Evolutionary conservation across 1,284 basidiomycete genomes (phyloP), one percentile per base, ranked within the genome.

Genomic region (Apiotrichum veenhuisii): DNA sequence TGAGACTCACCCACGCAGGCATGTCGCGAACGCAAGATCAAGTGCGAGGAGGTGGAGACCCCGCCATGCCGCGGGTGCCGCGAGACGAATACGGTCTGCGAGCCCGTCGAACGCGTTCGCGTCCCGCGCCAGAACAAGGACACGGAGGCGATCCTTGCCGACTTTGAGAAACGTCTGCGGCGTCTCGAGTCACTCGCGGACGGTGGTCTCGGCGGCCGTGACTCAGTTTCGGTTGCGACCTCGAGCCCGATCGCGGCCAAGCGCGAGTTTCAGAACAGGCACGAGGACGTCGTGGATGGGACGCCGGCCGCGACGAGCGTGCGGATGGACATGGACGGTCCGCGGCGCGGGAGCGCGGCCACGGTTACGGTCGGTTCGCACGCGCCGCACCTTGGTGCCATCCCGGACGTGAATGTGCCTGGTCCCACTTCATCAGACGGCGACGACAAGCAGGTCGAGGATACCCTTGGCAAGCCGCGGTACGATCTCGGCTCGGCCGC

Each of bases 1-100:
- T n/a, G n/a, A n/a, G n/a, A n/a, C 30, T 11, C n/a, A 41, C 40
- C 12, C 5, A 5, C 10, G 17, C 43, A 54, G 52, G 37, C 47
- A 15, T 55, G 53, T 22, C 45, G 53, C 4, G 53, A 50, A 23
- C 53, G 53, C 46, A 55, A 55, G 53, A 55, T 55, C 46, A 55
- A 55, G 18, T 55, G 53, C 25, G 53, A 55, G 22, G 53, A 46
- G 26, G 47, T 43, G 20, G 53, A 55, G 15, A 42, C 22, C 4
- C 53, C 53, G 3, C 53, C 53, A n/a, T 55, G 53, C 37, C 48
- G 47, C 5, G 40, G 37, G 27, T 55, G 53, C 25, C 53, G 46
- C 30, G 53, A 55, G 40, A 49, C 37, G 14, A 55, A 55, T 34
- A 55, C 53, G 18, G 41, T 55, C 9, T 55, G 53, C 53, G 53